Conservation (phyloP, 75 land plant genomes). For the Adiantum capillusveneris region DNA sequence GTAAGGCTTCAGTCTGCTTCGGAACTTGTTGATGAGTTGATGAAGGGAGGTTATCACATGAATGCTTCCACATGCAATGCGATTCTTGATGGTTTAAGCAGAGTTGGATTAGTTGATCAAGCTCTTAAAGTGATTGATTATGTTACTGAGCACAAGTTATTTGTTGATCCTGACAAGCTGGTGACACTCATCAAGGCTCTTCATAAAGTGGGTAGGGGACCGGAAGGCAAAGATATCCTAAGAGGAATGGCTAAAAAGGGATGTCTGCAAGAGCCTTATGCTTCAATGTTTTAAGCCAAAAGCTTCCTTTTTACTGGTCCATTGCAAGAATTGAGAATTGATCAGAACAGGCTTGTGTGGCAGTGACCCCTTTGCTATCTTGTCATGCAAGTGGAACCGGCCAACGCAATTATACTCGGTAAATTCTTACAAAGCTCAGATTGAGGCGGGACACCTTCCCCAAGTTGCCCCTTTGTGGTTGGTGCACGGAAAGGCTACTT, state of each 20-base stretch:
- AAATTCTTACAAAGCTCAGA: too few species aligned
- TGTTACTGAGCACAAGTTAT: background rate
- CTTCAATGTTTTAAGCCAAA: constrained; percentile 3
- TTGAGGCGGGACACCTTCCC: too few species aligned
- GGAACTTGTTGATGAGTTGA: constrained; percentile 67
- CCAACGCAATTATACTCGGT: too few species aligned
- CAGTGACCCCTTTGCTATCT: too few species aligned
- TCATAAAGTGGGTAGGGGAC: background rate
- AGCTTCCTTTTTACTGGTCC: too few species aligned
- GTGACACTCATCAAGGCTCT: background rate
- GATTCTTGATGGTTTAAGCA: constrained; percentile 13
- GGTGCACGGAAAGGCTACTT: too few species aligned
- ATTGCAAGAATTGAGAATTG: too few species aligned
- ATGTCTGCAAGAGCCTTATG: constrained; percentile 4
- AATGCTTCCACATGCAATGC: constrained; percentile 69
- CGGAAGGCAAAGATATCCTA: background rate
- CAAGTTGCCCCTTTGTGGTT: too few species aligned
- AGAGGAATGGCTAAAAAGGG: constrained; percentile 3
- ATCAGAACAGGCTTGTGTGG: too few species aligned
- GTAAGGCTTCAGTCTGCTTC: constrained; percentile 54
- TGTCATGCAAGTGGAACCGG: too few species aligned
- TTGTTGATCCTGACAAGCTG: constrained; percentile 2
- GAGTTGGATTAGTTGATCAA: constrained; percentile 5
- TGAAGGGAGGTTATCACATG: constrained; percentile 36
- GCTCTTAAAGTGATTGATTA: constrained; percentile 3